Evolutionary conservation across 1,284 basidiomycete species (phyloP).

Genomic region (Tylopilus sp.): DNA sequence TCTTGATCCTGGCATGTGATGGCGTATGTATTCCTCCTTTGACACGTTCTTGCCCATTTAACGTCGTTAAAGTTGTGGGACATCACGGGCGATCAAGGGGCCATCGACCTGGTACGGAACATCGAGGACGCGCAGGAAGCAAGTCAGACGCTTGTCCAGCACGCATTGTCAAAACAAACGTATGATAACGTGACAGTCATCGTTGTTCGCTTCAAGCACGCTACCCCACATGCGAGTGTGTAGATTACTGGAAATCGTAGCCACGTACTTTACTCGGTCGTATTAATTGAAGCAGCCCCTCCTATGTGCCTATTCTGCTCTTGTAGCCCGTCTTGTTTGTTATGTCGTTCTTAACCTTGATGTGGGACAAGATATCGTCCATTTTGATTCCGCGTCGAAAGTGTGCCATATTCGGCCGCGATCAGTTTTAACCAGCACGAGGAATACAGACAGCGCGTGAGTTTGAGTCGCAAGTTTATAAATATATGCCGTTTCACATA

Average conservation of each 20-base stretch:
- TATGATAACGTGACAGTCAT: conserved; percentile 89
- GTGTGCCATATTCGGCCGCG: too few species aligned
- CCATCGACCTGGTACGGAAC: conserved; percentile 80
- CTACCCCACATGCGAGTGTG: conserved; percentile 11
- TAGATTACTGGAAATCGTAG: conserved; percentile 9
- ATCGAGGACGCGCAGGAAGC: conserved; percentile 82
- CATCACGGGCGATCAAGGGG: conserved; percentile 88
- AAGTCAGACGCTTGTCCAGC: conserved; percentile 72
- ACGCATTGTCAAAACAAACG: conserved; percentile 85
- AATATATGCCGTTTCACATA: too few species aligned
- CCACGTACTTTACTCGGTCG: conserved; percentile 2
- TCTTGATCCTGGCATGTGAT: conserved; percentile 95
- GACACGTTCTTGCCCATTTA: conserved; percentile 2
- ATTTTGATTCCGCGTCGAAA: background rate
- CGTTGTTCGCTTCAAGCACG: conserved; percentile 64
- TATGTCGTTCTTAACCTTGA: conserved; percentile 4
- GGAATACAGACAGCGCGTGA: background rate
- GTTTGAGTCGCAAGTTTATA: too few species aligned
- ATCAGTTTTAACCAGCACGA: background rate
- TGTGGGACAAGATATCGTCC: conserved; percentile 1
- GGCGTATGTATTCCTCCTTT: conserved; percentile 61
- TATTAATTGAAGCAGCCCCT: conserved; percentile 10
- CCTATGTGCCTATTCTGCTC: background rate
- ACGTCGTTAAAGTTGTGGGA: conserved; percentile 84
- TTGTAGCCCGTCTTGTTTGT: conserved; percentile 6